A percentile compares a stretch with the other conserved stretches of the same genome.
phyloP scores from a whole-genome alignment of 2,329 filamentous ascomycete species.

The Tolypocladium cylindrosporum region DNA sequence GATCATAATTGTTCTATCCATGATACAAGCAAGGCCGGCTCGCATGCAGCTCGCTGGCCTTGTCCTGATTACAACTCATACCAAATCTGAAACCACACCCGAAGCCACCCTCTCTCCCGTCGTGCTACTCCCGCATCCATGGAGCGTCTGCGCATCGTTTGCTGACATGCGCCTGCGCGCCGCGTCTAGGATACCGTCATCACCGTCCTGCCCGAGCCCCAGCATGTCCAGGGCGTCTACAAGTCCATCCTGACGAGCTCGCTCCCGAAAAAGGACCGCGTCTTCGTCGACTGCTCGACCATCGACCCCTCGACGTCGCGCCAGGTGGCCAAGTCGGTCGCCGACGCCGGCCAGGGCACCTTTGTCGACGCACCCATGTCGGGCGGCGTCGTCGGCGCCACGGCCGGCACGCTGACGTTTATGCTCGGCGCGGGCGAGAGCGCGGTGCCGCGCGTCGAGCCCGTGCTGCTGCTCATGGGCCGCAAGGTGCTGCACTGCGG shows the following conservation, averaged over 20 bases:
- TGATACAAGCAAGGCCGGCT: constrained; percentile 59
- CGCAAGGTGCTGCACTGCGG: constrained; percentile 80
- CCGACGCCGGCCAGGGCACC: constrained; percentile 53
- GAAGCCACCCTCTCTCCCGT: too few species aligned
- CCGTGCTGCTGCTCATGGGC: constrained; percentile 73
- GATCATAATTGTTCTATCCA: constrained; percentile 33
- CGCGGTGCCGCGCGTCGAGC: constrained; percentile 54
- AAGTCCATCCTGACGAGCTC: constrained; percentile 57
- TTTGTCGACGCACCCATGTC: constrained; percentile 98
- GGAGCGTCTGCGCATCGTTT: neutral
- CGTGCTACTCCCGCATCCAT: neutral
- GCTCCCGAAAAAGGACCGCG: constrained; percentile 45
- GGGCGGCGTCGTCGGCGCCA: constrained; percentile 84
- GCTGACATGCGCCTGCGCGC: neutral
- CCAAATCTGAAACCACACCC: constrained; percentile 45
- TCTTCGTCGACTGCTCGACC: constrained; percentile 95
- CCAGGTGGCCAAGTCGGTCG: constrained; percentile 61
- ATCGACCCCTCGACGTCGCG: constrained; percentile 85
- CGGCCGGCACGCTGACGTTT: constrained; percentile 82
- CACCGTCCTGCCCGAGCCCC: constrained; percentile 80
- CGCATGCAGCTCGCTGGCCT: constrained; percentile 24
- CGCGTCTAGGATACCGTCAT: constrained; percentile 67
- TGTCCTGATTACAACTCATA: constrained; percentile 57
- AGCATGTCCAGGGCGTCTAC: constrained; percentile 79
- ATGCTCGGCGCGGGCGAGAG: constrained; percentile 71